Conservation (phyloP, 176 grass and related monocot genomes). For the Urochloa ruziziensis region DNA sequence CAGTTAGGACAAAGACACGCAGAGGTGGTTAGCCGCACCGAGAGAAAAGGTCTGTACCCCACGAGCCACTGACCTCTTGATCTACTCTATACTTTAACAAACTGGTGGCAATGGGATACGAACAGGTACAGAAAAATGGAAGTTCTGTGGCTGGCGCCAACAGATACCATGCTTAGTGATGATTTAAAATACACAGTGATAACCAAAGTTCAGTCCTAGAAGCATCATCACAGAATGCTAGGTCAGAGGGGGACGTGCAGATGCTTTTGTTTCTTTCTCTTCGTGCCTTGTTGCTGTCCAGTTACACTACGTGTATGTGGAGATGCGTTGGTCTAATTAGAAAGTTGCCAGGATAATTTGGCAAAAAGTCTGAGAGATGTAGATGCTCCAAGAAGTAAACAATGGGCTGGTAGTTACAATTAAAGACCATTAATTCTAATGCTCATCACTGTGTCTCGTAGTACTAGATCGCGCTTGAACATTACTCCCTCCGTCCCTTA, state of each 20-base stretch:
- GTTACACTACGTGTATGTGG: not conserved
- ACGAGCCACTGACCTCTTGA: not conserved
- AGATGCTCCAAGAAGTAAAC: not conserved
- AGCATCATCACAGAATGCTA: not conserved
- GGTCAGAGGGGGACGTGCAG: not conserved
- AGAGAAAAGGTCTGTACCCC: not conserved
- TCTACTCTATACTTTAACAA: not conserved
- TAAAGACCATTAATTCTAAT: not conserved
- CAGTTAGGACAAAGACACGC: not conserved
- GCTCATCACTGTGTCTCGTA: not conserved
- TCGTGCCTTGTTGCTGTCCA: not conserved
- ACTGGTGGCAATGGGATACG: not conserved
- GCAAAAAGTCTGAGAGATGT: not conserved
- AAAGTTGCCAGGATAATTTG: not conserved
- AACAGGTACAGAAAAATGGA: not conserved
- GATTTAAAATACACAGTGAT: not conserved
- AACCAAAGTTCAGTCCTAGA: not conserved
- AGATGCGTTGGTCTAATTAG: not conserved
- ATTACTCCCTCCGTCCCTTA: too few species aligned
- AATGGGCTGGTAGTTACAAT: not conserved
- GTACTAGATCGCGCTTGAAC: not conserved
- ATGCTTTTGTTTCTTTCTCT: not conserved
- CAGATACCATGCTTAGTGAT: not conserved
- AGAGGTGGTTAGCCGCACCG: not conserved
- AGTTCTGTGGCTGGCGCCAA: conserved; percentile 12